Conservation (phyloP, 208 protist genomes). For the Trypanosoma platydactyli region DNA sequence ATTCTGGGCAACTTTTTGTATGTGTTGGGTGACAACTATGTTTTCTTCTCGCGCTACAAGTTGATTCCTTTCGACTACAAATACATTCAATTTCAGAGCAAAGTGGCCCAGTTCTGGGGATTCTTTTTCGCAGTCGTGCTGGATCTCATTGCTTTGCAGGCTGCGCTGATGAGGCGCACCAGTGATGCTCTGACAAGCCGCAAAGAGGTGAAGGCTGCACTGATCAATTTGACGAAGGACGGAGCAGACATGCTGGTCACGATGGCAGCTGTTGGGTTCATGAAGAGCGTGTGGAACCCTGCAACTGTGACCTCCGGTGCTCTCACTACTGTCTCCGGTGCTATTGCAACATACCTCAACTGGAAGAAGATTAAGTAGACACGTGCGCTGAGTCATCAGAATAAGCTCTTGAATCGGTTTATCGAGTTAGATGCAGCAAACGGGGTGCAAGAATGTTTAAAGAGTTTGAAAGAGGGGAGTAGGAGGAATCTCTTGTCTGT, state of each 20-base stretch:
- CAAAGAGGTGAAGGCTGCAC: conserved; percentile 75
- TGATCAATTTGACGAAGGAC: conserved; percentile 82
- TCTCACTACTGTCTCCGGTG: conserved; percentile 84
- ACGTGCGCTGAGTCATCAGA: neutral
- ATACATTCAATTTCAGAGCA: conserved; percentile 54
- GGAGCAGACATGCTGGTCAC: conserved; percentile 77
- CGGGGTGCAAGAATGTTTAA: too few relatives aligned
- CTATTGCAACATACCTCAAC: conserved; percentile 88
- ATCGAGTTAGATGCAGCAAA: too few relatives aligned
- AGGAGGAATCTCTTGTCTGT: too few relatives aligned
- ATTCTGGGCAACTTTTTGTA: conserved; percentile 87
- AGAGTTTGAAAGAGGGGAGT: too few relatives aligned
- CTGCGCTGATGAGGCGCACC: conserved; percentile 54
- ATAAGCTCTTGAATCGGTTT: neutral
- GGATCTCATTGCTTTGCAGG: conserved; percentile 72
- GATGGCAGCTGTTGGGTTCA: conserved; percentile 85
- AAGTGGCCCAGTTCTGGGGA: conserved; percentile 92
- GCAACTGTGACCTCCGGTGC: conserved; percentile 56
- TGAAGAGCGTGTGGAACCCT: conserved; percentile 72
- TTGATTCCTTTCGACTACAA: conserved; percentile 59
- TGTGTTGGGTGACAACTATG: conserved; percentile 87
- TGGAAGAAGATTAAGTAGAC: conserved; percentile 86
- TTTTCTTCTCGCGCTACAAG: conserved; percentile 82
- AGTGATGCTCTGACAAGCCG: conserved; percentile 53
- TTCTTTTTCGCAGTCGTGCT: conserved; percentile 89